Conservation (phyloP, 208 protist genomes). For the Leishmania tropica region DNA sequence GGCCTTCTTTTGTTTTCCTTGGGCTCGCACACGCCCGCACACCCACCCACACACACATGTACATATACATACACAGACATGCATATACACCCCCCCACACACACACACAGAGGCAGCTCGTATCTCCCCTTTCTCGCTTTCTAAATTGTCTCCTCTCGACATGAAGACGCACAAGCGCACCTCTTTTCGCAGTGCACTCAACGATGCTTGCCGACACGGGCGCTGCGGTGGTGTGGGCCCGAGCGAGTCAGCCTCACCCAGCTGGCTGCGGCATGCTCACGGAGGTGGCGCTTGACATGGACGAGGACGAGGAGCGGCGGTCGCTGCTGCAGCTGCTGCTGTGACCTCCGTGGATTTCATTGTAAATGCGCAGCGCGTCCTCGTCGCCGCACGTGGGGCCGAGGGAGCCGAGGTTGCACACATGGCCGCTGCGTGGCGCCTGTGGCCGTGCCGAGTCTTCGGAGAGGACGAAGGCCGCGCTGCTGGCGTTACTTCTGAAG, state of each 20-base stretch:
- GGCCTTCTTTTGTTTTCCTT: background rate
- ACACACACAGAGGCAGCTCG: no score
- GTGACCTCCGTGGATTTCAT: conserved; percentile 41
- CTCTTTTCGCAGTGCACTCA: background rate
- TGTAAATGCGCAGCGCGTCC: conserved; percentile 44
- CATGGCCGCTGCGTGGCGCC: conserved; percentile 27
- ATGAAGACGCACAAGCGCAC: background rate
- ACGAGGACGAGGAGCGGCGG: conserved; percentile 17
- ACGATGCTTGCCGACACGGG: background rate
- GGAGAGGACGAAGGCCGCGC: background rate
- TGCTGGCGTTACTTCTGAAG: background rate
- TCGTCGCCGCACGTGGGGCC: conserved; percentile 34
- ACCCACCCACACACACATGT: background rate
- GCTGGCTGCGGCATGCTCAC: background rate
- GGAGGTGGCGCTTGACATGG: background rate
- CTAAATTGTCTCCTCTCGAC: background rate
- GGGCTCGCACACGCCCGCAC: background rate
- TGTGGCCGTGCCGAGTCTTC: conserved; percentile 17
- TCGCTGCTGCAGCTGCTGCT: conserved; percentile 11
- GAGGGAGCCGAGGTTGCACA: conserved; percentile 29
- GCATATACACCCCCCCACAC: background rate
- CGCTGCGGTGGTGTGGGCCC: background rate
- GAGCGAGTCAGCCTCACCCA: background rate
- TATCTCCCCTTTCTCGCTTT: background rate
- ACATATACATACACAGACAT: background rate